phyloP scores from a whole-genome alignment of 164 flowering plant species.

The Magnolia sinica region DNA sequence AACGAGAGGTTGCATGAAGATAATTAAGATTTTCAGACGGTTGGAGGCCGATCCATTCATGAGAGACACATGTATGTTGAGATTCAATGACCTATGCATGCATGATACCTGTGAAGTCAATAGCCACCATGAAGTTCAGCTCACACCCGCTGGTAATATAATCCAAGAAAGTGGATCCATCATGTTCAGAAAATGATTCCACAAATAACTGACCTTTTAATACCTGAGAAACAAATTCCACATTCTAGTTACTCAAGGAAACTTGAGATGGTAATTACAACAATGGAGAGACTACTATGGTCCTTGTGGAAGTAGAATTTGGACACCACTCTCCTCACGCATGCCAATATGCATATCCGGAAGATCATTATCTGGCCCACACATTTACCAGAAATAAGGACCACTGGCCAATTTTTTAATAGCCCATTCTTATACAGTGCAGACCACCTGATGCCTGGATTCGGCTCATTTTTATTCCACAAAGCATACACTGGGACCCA shows the following conservation, averaged over 20 bases:
- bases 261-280: background rate
- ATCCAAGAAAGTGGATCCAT: conserved; percentile 70
- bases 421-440: background rate
- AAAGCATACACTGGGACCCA: background rate
- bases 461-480: background rate
- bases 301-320: conserved; percentile 29
- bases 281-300: too few species aligned
- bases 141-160: conserved; percentile 92
- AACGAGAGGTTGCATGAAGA: background rate
- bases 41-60: background rate
- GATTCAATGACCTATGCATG: background rate
- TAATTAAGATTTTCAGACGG: too few species aligned
- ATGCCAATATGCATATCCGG: background rate
- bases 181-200: conserved; percentile 57
- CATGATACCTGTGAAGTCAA: conserved; percentile 82
- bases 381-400: background rate
- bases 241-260: conserved; percentile 4
- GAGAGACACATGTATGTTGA: background rate
- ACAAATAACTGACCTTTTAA: conserved; percentile 77
- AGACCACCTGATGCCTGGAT: background rate
- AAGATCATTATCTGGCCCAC: background rate
- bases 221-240: conserved; percentile 32
- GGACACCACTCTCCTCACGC: background rate
- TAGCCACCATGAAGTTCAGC: conserved; percentile 92
- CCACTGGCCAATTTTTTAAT: background rate